Evolutionary conservation across 805 yeast genomes (phyloP).

Genomic region (Pichia phayaonensis): DNA sequence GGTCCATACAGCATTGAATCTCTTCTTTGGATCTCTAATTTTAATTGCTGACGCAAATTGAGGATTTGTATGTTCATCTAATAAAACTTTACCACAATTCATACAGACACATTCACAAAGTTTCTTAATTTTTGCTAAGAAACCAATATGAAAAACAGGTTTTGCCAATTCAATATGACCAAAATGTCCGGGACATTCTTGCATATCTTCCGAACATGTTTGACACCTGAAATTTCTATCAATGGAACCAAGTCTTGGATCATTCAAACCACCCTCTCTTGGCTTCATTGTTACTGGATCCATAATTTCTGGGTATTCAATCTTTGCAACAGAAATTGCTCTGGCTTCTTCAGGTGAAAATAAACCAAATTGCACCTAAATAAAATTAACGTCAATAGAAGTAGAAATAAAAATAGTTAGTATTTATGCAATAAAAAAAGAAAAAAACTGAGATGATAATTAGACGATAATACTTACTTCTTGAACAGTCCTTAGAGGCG

Average conservation of each 20-base stretch:
- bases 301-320: conserved; percentile 99
- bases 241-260: conserved; percentile 94
- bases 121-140: conserved; percentile 87
- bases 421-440: conserved; percentile 1
- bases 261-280: conserved; percentile 93
- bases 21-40: conserved; percentile 88
- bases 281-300: conserved; percentile 94
- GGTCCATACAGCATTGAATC: conserved; percentile 96
- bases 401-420: conserved; percentile 2
- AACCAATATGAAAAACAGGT: conserved; percentile 97
- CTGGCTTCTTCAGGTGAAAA: conserved; percentile 96
- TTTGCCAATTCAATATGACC: conserved; percentile 98
- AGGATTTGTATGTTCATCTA: conserved; percentile 71
- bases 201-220: conserved; percentile 99
- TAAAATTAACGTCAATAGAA: conserved; percentile 10
- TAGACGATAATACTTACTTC: conserved; percentile 50
- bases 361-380: conserved; percentile 86
- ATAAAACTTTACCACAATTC: conserved; percentile 93
- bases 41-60: conserved; percentile 81
- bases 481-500: conserved; percentile 94
- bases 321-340: conserved; percentile 95
- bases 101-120: conserved; percentile 95
- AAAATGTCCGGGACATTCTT: conserved; percentile 98
- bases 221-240: conserved; percentile 97
- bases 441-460: not conserved